Base-by-base conservation (phyloP, 2,329 filamentous ascomycete species). In the Albifimbria verrucaria region DNA sequence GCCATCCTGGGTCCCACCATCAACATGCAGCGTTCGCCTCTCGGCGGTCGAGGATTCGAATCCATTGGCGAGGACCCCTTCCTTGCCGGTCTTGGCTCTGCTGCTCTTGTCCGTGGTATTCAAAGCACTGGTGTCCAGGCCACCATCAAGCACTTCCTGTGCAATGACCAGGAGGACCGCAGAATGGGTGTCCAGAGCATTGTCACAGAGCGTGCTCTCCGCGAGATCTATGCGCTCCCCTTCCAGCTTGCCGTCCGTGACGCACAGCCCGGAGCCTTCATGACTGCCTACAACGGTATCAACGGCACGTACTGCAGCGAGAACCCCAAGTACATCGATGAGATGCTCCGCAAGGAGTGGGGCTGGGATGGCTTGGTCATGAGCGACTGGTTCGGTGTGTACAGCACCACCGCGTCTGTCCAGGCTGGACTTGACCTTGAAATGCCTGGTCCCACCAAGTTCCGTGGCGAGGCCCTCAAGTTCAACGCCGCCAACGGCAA, bases 1-100 rank as follows among this genome's bases (percentile, higher is more conserved):
- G 75, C 74, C 21, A 79, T 83, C 53, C 73, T 86, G 1, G 83
- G 83, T 0, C 83, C 83, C 4, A 86, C 83, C 21, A 82, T 86
- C 62, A 84, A 85, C 63, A 84, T 84, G 74, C 80, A 83, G 60
- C 75, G 82, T 47, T 79, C 77, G 5, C 82, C 80, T n/a, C 73
- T 84, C 2, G 81, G 81, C 22, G 81, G 82, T 10, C 76, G 81
- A 49, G 81, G 81, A 36, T 85, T 85, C 57, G 81, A 85, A 67
- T 83, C 79, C 9, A 74, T 83, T 48, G 72, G 78, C 43, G 80
- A 85, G 61, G 82, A 85, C 59, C 81, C 81, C 12, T 74, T 83
- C 59, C 72, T 85, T 22, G 75, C 80, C 22, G 81, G 82, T 0
- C 70, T 80, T 17, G 77, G 78, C 10, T 79, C 81, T 3, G 78